A percentile compares a stretch with the other conserved stretches of the same genome.
Evolutionary conservation across 257 asterid genomes (phyloP).

Genomic region (Gentiana macrophylla): DNA sequence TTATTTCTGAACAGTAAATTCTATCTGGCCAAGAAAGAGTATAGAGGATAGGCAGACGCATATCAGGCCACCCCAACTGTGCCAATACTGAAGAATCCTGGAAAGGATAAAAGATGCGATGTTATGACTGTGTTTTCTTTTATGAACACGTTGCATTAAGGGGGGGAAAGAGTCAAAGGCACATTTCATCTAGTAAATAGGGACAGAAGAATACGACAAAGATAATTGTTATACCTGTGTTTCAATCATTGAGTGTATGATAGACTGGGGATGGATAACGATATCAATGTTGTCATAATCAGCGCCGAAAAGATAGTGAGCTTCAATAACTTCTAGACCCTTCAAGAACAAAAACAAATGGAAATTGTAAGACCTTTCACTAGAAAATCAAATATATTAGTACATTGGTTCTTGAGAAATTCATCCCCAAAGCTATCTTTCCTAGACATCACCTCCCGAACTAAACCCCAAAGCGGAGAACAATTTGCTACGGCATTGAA

Average conservation of each 20-base stretch:
- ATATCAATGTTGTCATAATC: constrained; percentile 87
- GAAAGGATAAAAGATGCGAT: background rate
- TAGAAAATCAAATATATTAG: background rate
- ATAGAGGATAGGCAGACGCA: constrained; percentile 94
- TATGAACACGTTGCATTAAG: no score
- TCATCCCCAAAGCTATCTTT: no score
- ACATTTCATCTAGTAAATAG: no score
- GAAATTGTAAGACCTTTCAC: background rate
- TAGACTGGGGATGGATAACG: constrained; percentile 94
- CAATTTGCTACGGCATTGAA: no score
- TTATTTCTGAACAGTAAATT: constrained; percentile 73
- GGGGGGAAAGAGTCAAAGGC: no score
- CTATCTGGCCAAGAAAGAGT: constrained; percentile 97
- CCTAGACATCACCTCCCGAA: no score
- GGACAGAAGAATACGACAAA: background rate
- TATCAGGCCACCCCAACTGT: constrained; percentile 95
- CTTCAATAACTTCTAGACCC: constrained; percentile 99
- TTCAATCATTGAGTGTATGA: constrained; percentile 95
- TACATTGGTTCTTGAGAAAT: no score
- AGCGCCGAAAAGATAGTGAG: constrained; percentile 92
- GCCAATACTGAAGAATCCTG: constrained; percentile 93
- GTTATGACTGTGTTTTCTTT: no score
- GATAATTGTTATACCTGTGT: constrained; percentile 47
- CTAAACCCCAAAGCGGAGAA: no score
- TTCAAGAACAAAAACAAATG: constrained; percentile 14